Conservation (phyloP, 2,329 filamentous ascomycete species). For the Clonostachys solani region DNA sequence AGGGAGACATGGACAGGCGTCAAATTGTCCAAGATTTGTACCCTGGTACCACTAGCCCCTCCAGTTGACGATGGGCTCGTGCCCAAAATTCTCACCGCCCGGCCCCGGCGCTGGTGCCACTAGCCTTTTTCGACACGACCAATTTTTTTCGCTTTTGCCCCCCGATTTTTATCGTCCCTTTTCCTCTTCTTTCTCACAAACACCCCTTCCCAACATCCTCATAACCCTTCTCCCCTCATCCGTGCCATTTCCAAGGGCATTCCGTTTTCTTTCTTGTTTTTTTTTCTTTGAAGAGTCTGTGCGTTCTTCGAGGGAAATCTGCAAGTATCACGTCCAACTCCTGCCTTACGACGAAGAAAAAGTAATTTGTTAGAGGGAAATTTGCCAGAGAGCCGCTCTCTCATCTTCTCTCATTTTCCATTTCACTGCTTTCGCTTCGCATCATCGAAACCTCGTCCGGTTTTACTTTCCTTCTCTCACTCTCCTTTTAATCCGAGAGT, state of each 20-base stretch:
- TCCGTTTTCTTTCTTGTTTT: slow-evolving; percentile 27
- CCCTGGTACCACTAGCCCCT: no score
- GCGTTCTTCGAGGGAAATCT: slow-evolving; percentile 29
- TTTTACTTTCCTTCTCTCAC: slow-evolving; percentile 17
- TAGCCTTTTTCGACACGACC: slow-evolving; percentile 4
- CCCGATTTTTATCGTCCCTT: slow-evolving; percentile 13
- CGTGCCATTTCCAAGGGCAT: slow-evolving; percentile 17
- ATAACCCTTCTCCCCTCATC: slow-evolving; percentile 16
- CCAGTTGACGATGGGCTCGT: no score
- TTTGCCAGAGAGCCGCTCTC: slow-evolving; percentile 5
- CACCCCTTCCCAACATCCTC: slow-evolving; percentile 11
- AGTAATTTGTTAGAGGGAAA: slow-evolving; percentile 24
- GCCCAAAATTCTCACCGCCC: slow-evolving; percentile 5
- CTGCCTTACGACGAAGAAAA: slow-evolving; percentile 10
- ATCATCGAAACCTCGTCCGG: slow-evolving; percentile 18
- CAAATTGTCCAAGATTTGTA: no score
- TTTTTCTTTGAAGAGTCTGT: slow-evolving; percentile 41
- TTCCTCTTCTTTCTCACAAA: slow-evolving; percentile 23
- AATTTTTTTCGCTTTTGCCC: slow-evolving; percentile 9
- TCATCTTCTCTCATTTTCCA: slow-evolving; percentile 5
- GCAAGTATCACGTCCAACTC: slow-evolving; percentile 6
- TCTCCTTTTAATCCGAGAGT: slow-evolving; percentile 21
- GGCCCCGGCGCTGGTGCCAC: slow-evolving; percentile 3
- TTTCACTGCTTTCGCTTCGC: slow-evolving; percentile 15
- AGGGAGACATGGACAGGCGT: no score